Evolutionary conservation across 202 grass and related monocot genomes (phyloP), one percentile per base, ranked within the genome.

Genomic region (Cymbopogon flexuosus): DNA sequence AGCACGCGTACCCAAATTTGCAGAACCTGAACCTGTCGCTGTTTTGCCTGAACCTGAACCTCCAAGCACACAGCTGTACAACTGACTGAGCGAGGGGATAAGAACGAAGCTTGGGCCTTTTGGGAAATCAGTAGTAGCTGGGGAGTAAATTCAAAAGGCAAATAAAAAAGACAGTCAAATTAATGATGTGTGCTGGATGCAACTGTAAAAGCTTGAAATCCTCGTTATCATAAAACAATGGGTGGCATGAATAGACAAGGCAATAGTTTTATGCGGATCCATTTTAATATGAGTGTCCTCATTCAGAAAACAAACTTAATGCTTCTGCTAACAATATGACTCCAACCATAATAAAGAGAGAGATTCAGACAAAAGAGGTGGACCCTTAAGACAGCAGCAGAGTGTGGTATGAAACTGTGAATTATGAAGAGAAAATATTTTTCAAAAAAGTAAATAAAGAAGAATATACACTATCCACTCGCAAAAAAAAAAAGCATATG

Each of bases 141-240:
- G 10, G 41, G 72, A 29, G 35, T 33, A 73, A 78, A 78, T 66
- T 65, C 66, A 79, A 83, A 78, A 10, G 15, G 59, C 70, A 12
- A 72, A 62, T 69, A 81, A 83, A 82, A 41, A 86, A 89, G 39
- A 6, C 73, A 52, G 80, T 90, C 89, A 84, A 87, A 89, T 59
- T 15, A 18, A 30, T 57, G 76, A 65, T 72, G 73, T 35, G 57
- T 60, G 52, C 70, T 47, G 14, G 45, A 47, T 80, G 84, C 40
- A 76, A 67, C 58, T 72, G 80, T 81, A 81, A 90, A 84, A 87
- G 80, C 36, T 34, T 23, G 31, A 76, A 57, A 47, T 8, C 71
- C 82, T 89, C 87, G 78, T 78, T 59, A 62, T 72, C 74, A 84
- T 71, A 76, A 84, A 88, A 88, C 75, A 73, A 79, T 14, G 36